A percentile compares a stretch with the other conserved stretches of the same genome.
phyloP scores from a whole-genome alignment of 73 alveolate species.

The Paramecium primaurelia region DNA sequence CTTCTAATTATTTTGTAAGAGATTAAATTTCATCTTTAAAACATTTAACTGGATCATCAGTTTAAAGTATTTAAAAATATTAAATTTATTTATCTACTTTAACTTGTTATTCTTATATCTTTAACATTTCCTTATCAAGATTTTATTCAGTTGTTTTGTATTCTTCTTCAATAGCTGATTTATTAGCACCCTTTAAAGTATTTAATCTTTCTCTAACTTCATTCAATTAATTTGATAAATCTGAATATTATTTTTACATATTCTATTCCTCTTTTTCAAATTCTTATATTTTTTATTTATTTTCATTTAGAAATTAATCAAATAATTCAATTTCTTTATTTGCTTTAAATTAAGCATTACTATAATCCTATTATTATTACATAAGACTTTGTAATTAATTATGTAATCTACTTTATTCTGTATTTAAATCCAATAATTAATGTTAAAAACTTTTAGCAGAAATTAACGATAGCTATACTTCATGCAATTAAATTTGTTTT shows the following conservation, averaged over 20 bases:
- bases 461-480: neutral
- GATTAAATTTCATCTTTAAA: neutral
- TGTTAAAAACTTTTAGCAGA: constrained; percentile 19
- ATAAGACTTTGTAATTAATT: neutral
- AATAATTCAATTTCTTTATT: neutral
- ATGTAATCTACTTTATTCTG: constrained; percentile 8
- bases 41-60: constrained; percentile 15
- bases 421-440: neutral
- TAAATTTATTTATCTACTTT: neutral
- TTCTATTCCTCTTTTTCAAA: neutral
- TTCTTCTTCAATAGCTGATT: neutral
- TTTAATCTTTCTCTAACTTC: neutral
- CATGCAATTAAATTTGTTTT: constrained; percentile 7
- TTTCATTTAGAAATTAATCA: neutral
- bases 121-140: neutral
- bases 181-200: neutral
- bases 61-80: neutral
- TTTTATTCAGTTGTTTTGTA: neutral
- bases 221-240: neutral
- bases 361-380: neutral
- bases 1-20: neutral
- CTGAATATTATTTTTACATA: neutral
- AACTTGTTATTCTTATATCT: neutral
- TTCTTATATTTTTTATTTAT: neutral
- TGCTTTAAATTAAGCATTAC: neutral